Evolutionary conservation across 2,329 filamentous ascomycete genomes (phyloP).

Genomic region (Xenoacremonium recifei): DNA sequence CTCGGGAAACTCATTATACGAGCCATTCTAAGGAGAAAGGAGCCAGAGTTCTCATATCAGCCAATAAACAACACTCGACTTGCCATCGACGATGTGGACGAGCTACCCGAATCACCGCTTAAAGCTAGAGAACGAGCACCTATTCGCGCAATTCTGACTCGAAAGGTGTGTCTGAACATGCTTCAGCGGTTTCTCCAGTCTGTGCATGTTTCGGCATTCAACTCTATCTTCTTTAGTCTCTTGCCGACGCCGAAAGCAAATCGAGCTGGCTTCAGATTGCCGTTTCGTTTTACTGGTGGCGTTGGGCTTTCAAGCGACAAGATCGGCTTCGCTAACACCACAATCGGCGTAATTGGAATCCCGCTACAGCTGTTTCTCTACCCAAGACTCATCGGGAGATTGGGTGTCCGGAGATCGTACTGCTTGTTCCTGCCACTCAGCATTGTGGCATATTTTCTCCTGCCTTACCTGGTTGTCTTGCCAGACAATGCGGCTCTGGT

Average conservation of each 20-base stretch:
- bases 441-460: slow-evolving; percentile 16
- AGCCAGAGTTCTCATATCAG: neutral
- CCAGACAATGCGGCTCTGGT: slow-evolving; percentile 11
- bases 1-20: slow-evolving; percentile 5
- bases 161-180: slow-evolving; percentile 15
- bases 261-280: slow-evolving; percentile 4
- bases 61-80: neutral
- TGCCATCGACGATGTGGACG: neutral
- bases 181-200: slow-evolving; percentile 10
- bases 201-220: slow-evolving; percentile 17
- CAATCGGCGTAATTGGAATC: slow-evolving; percentile 21
- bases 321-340: slow-evolving; percentile 23
- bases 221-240: slow-evolving; percentile 21
- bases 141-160: slow-evolving; percentile 14
- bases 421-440: slow-evolving; percentile 20
- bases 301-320: slow-evolving; percentile 21
- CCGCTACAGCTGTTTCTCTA: slow-evolving; percentile 22
- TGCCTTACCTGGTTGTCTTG: slow-evolving; percentile 20
- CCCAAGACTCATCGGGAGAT: slow-evolving; percentile 11
- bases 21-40: neutral
- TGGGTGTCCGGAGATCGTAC: slow-evolving; percentile 18
- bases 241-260: slow-evolving; percentile 13
- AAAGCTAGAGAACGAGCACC: slow-evolving; percentile 1
- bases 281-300: slow-evolving; percentile 20
- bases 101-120: neutral